Conservation (phyloP, 179 eudicot species). For the Monotropa hypopitys region DNA sequence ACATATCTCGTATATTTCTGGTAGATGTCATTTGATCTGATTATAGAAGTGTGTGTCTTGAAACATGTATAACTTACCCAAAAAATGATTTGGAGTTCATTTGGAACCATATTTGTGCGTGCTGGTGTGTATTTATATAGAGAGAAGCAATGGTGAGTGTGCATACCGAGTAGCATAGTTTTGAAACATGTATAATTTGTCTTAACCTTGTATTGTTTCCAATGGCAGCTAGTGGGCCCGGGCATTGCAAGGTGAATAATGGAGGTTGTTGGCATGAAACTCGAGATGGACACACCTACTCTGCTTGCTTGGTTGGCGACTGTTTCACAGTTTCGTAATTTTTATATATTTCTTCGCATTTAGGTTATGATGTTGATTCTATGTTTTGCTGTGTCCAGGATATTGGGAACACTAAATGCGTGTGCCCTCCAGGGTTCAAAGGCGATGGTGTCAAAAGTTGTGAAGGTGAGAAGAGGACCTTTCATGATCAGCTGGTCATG, state of each 20-base stretch:
- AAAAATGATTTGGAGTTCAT: no score
- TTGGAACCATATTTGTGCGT: no score
- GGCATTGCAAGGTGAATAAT: slow-evolving; percentile 75
- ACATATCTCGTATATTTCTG: background rate
- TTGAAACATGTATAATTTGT: background rate
- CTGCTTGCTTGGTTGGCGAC: slow-evolving; percentile 66
- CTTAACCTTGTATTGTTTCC: background rate
- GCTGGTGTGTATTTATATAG: no score
- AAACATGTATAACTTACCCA: background rate
- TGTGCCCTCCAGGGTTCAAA: slow-evolving; percentile 55
- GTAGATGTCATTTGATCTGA: background rate
- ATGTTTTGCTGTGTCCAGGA: slow-evolving; percentile 33
- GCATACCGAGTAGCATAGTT: no score
- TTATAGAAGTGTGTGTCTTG: background rate
- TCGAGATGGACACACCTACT: slow-evolving; percentile 50
- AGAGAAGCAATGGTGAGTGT: no score
- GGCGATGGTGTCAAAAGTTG: slow-evolving; percentile 57
- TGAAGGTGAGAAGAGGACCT: slow-evolving; percentile 29
- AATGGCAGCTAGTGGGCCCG: slow-evolving; percentile 79
- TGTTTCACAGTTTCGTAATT: background rate
- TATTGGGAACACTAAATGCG: slow-evolving; percentile 40
- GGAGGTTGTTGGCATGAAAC: slow-evolving; percentile 98
- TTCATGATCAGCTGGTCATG: slow-evolving; percentile 1
- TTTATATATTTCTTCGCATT: background rate
- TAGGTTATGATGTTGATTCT: slow-evolving; percentile 2